Evolutionary conservation across 768 basidiomycete species (phyloP).

Genomic region (Mrakia blollopis): DNA sequence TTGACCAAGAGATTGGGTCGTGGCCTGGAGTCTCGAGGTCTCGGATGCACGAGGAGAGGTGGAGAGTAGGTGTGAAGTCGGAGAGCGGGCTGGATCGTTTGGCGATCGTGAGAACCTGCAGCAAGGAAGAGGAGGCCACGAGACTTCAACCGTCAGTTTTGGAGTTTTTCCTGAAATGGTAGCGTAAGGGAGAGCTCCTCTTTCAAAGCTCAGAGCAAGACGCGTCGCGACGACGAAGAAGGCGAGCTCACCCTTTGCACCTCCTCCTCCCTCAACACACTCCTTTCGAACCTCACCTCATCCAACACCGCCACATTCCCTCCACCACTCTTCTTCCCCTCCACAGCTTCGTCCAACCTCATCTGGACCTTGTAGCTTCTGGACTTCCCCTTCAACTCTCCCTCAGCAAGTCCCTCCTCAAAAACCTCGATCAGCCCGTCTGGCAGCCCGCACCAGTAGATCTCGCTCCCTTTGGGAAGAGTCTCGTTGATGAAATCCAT

Average conservation of each 20-base stretch:
- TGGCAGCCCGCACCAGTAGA: conserved; percentile 21
- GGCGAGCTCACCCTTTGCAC: conserved; percentile 2
- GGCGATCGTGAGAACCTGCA: not conserved
- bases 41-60: conserved; percentile 26
- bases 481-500: not conserved
- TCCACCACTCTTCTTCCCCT: not conserved
- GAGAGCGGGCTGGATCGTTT: not conserved
- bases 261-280: conserved; percentile 13
- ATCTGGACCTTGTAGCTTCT: conserved; percentile 26
- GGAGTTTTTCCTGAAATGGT: too few relatives aligned
- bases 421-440: conserved; percentile 8
- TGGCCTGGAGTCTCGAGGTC: conserved; percentile 15
- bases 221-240: not conserved
- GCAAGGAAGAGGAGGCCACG: too few relatives aligned
- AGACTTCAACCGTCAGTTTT: too few relatives aligned
- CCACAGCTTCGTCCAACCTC: not conserved
- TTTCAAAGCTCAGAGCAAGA: too few relatives aligned
- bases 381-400: not conserved
- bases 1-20: conserved; percentile 13
- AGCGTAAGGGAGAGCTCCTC: too few relatives aligned
- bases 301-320: not conserved
- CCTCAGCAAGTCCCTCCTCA: not conserved
- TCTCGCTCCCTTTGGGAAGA: not conserved
- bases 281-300: not conserved
- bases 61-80: not conserved